Evolutionary conservation across 495 filamentous ascomycete species (phyloP).

Genomic region (Podospora appendiculata): DNA sequence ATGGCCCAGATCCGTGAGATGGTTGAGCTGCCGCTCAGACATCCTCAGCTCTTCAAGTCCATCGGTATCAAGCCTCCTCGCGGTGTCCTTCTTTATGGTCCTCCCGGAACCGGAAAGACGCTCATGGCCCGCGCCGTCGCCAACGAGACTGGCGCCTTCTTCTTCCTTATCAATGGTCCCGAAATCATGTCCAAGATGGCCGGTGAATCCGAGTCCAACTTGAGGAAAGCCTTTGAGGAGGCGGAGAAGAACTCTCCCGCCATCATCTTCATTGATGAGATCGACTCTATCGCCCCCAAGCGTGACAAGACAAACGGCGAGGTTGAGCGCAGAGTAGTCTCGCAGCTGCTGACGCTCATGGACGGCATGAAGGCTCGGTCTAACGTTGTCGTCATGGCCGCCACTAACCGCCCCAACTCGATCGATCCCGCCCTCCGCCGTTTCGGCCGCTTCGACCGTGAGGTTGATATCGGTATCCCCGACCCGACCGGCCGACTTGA

Average conservation of each 20-base stretch:
- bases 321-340: slow-evolving; percentile 96
- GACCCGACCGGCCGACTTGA: slow-evolving; percentile 98
- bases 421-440: slow-evolving; percentile 96
- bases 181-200: slow-evolving; percentile 99
- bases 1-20: slow-evolving; percentile 99
- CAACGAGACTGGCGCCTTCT: slow-evolving; percentile 98
- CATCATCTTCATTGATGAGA: slow-evolving; percentile 99
- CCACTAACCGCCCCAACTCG: slow-evolving; percentile 95
- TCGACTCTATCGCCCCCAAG: slow-evolving; percentile 98
- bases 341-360: slow-evolving; percentile 95
- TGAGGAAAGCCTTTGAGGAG: slow-evolving; percentile 97
- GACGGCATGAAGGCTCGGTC: slow-evolving; percentile 99
- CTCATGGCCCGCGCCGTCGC: slow-evolving; percentile 97
- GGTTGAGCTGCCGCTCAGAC: slow-evolving; percentile 91
- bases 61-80: slow-evolving; percentile 99
- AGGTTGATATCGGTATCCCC: slow-evolving; percentile 96
- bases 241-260: slow-evolving; percentile 99
- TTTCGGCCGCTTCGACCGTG: slow-evolving; percentile 96
- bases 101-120: slow-evolving; percentile 98
- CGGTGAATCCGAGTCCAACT: slow-evolving; percentile 95
- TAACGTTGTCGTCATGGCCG: slow-evolving; percentile 98
- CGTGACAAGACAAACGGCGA: slow-evolving; percentile 99
- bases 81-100: slow-evolving; percentile 95
- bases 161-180: slow-evolving; percentile 98
- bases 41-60: slow-evolving; percentile 98